phyloP scores from a whole-genome alignment of 495 filamentous ascomycete species.

The Filosporella fistucella region DNA sequence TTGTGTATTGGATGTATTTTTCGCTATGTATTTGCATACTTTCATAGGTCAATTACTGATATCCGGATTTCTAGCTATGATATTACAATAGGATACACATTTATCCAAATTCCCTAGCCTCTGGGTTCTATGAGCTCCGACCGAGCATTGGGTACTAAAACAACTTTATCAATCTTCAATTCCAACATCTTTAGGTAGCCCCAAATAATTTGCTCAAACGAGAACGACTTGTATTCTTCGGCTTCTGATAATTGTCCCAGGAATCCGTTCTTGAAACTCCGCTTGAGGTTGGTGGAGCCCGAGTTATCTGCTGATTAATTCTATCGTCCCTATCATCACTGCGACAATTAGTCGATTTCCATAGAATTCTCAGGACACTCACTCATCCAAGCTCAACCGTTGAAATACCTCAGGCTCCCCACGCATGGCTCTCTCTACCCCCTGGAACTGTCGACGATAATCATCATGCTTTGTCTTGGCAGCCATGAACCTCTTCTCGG shows the following conservation, averaged over 20 bases:
- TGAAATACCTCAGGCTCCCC: background rate
- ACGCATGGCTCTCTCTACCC: background rate
- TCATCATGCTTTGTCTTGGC: slow-evolving; percentile 1
- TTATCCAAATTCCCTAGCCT: too few relatives aligned
- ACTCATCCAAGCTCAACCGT: background rate
- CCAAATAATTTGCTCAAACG: background rate
- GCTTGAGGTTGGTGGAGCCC: background rate
- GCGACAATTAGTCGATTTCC: background rate
- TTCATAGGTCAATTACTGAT: too few relatives aligned
- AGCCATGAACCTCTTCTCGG: background rate
- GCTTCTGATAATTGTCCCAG: background rate
- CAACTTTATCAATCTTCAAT: too few relatives aligned
- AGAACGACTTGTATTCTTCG: background rate
- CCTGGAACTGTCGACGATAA: background rate
- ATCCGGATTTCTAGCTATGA: too few relatives aligned
- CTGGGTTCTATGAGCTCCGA: too few relatives aligned
- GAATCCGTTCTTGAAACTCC: background rate
- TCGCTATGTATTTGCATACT: too few relatives aligned
- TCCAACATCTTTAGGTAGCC: too few relatives aligned
- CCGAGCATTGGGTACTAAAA: too few relatives aligned
- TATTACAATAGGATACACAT: too few relatives aligned
- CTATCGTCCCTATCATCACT: background rate
- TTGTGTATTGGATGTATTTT: too few relatives aligned
- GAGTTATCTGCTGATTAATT: background rate
- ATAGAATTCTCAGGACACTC: background rate